Evolutionary conservation across 768 basidiomycete species (phyloP), one percentile per base, ranked within the genome.

Genomic region (Calocybe indica): DNA sequence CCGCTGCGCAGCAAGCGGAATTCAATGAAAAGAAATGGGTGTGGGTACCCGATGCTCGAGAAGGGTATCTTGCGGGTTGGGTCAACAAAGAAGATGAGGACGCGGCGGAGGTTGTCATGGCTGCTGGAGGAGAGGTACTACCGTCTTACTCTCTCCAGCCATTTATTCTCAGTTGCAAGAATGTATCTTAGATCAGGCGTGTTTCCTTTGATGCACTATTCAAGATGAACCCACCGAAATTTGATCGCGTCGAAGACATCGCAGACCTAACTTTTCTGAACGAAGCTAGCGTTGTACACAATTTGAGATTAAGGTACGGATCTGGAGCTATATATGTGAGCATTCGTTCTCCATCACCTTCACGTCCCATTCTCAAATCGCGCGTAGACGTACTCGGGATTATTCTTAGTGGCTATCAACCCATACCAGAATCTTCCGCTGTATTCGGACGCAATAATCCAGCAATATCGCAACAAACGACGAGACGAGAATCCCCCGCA

Each of bases 1-100:
- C 83, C 12, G 91, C 92, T 14, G 92, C 91, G 13, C 79, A 85
- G n/a, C 90, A 93, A 62, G 91, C 92, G 7, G 92, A 94, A 65
- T 95, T 93, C 67, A 94, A 92, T 63, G 92, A 92, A 76, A 96
- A 94, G 85, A 90, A 85, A 72, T 95, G 94, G 89, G 92, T 97
- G 5, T 98, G 95, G 95, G 87, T 94, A 22, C 92, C 92, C 2
- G 94, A 98, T 65, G 80, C 85, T 49, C 82, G 79, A 62, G 88
- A 93, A 55, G 95, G 95, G 0, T 98, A 97, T 65, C 79, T 95
- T 41, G 87, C 92, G 39, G 94, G 92, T 48, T 95, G 91, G 91
- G 88, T 97, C 22, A 79, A 90, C 50, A 82, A 79, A 53, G 92
- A 94, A 61, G 85, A 92, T 45, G 85, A 83, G 28, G 90, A 92